Percentiles rank a stretch among this genome's conserved stretches.
These are phyloP conservation scores for Coemansia sp. DNA, from an alignment of 371 early-diverging fungal genomes.

Conservation along the genomic window DNA sequence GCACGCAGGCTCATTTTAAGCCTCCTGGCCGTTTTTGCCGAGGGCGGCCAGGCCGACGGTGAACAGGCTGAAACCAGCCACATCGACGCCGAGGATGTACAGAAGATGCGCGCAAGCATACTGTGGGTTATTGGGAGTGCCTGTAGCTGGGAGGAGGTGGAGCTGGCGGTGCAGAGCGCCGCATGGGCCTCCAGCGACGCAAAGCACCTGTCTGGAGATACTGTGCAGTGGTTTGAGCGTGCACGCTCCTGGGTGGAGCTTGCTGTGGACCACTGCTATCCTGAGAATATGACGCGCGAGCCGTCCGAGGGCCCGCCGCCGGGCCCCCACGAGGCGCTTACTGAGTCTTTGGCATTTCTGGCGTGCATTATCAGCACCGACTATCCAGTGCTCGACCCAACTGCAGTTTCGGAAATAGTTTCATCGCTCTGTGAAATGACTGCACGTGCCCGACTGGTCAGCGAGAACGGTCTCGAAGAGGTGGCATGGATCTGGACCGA, in stretches of 20 bases:
- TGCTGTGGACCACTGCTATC: conserved; percentile 28
- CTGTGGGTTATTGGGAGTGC: conserved; percentile 24
- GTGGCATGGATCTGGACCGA: conserved; percentile 46
- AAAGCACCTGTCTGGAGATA: conserved; percentile 11
- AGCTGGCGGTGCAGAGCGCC: conserved; percentile 26
- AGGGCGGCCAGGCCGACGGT: conserved; percentile 8
- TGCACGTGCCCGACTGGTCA: conserved; percentile 21
- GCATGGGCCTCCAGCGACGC: conserved; percentile 36
- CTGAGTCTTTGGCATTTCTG: conserved; percentile 33
- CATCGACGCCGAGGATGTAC: neutral
- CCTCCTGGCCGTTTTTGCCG: conserved; percentile 27
- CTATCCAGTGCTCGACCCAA: conserved; percentile 38
- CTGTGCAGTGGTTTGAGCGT: conserved; percentile 29
- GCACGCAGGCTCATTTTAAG: conserved; percentile 32
- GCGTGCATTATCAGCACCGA: conserved; percentile 28
- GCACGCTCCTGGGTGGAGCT: conserved; percentile 23
- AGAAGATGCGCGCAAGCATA: conserved; percentile 27
- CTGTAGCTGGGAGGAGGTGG: conserved; percentile 33
- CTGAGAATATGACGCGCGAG: conserved; percentile 8
- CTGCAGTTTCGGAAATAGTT: conserved; percentile 4
- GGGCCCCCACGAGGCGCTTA: conserved; percentile 9
- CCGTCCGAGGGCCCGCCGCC: conserved; percentile 7
- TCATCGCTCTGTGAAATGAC: conserved; percentile 18
- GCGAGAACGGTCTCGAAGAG: conserved; percentile 12
- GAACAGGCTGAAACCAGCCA: neutral